These are phyloP conservation scores for Sarocladiaceae sp. DNA, from an alignment of 2,329 filamentous ascomycete species.

Conservation along the genomic window DNA sequence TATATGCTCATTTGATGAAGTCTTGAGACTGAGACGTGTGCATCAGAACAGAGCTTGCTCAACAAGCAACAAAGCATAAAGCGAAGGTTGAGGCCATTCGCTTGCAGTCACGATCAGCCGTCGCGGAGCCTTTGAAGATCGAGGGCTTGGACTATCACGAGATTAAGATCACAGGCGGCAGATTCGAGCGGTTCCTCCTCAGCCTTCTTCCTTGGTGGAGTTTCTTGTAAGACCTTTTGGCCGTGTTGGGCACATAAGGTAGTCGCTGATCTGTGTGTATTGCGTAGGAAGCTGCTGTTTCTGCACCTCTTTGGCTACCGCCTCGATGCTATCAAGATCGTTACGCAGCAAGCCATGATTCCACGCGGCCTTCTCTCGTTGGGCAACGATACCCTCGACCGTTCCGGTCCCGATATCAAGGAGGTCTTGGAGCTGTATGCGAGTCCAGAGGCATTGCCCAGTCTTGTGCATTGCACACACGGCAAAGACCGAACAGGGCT, in stretches of 20 bases:
- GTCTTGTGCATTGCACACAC: slow-evolving; percentile 79
- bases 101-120: slow-evolving; percentile 27
- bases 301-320: slow-evolving; percentile 65
- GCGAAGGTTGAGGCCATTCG: slow-evolving; percentile 39
- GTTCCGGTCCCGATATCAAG: slow-evolving; percentile 59
- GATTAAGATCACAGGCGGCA: slow-evolving; percentile 70
- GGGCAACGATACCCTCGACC: slow-evolving; percentile 64
- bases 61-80: slow-evolving; percentile 59
- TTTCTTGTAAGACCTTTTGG: slow-evolving; percentile 59
- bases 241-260: too few species aligned
- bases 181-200: slow-evolving; percentile 65
- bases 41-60: slow-evolving; percentile 67
- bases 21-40: not conserved
- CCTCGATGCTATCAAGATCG: slow-evolving; percentile 62
- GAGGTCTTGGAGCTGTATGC: slow-evolving; percentile 26
- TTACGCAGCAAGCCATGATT: slow-evolving; percentile 67
- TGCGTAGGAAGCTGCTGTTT: slow-evolving; percentile 46
- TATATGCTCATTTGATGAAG: not conserved
- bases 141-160: slow-evolving; percentile 58
- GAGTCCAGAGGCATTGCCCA: slow-evolving; percentile 46
- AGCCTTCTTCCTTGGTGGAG: slow-evolving; percentile 64
- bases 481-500: slow-evolving; percentile 79
- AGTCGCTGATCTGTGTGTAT: too few species aligned
- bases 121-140: slow-evolving; percentile 56
- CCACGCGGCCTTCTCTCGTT: slow-evolving; percentile 68